Percentiles rank a stretch among this genome's conserved stretches.
phyloP scores from a whole-genome alignment of 2,329 filamentous ascomycete species.

The Fusarium lyarnte region DNA sequence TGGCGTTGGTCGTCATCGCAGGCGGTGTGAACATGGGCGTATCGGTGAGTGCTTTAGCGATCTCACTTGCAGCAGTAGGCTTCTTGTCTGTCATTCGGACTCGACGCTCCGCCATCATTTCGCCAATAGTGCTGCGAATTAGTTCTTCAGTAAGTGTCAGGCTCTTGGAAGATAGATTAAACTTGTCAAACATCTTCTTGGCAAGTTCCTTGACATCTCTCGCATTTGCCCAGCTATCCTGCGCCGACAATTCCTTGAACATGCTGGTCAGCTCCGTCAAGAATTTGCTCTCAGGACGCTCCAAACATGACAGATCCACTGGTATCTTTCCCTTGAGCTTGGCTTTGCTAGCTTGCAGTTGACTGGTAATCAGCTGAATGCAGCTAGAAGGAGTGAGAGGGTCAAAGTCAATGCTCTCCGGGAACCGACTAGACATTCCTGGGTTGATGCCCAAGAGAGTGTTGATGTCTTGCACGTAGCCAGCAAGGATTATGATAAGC shows the following conservation, averaged over 20 bases:
- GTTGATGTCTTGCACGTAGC: constrained; percentile 75
- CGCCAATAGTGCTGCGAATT: constrained; percentile 27
- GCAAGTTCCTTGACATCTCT: constrained; percentile 68
- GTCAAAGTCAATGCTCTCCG: constrained; percentile 67
- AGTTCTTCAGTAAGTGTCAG: constrained; percentile 33
- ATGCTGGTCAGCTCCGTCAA: constrained; percentile 12
- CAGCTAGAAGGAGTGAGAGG: constrained; percentile 56
- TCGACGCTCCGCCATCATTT: constrained; percentile 36
- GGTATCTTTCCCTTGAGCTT: constrained; percentile 29
- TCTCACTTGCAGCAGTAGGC: rapidly evolving
- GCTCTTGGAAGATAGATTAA: constrained; percentile 18
- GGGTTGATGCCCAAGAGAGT: constrained; percentile 68
- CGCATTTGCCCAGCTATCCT: constrained; percentile 69
- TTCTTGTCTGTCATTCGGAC: constrained; percentile 27
- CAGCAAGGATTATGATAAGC: constrained; percentile 74
- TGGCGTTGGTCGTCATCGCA: not conserved
- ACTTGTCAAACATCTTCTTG: constrained; percentile 58
- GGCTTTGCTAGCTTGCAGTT: constrained; percentile 51
- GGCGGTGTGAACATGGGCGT: not conserved
- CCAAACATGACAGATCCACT: constrained; percentile 41
- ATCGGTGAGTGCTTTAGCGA: rapidly evolving
- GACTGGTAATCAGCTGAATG: constrained; percentile 43
- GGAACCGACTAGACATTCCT: constrained; percentile 72
- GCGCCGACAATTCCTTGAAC: constrained; percentile 53
- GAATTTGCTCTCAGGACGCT: constrained; percentile 27